A percentile compares a stretch with the other conserved stretches of the same genome.
Evolutionary conservation across 495 filamentous ascomycete species (phyloP).

Genomic region (Aspergillus sparsus): DNA sequence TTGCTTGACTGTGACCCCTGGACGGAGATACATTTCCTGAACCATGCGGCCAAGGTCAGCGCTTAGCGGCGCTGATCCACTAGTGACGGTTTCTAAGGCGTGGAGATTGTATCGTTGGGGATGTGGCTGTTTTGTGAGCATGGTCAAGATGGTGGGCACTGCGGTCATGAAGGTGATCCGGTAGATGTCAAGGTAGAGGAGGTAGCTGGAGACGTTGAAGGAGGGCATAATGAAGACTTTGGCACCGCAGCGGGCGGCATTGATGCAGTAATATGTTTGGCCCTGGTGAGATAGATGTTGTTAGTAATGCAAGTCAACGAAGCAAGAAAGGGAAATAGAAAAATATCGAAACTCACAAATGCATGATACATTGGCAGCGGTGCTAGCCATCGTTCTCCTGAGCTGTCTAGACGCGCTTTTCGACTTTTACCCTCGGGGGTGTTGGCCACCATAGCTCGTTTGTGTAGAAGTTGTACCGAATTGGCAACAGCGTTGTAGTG

Average conservation of each 20-base stretch:
- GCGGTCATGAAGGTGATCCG: constrained; percentile 16
- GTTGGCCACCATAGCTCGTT: constrained; percentile 2
- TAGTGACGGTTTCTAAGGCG: constrained; percentile 8
- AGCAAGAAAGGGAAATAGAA: not conserved
- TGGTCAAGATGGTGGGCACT: constrained; percentile 12
- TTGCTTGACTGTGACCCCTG: constrained; percentile 10
- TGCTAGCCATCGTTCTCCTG: constrained; percentile 13
- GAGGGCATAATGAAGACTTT: constrained; percentile 18
- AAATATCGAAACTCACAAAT: constrained; percentile 1
- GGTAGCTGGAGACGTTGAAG: constrained; percentile 6
- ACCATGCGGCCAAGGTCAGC: constrained; percentile 12
- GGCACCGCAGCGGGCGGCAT: constrained; percentile 14
- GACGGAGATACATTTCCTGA: constrained; percentile 13
- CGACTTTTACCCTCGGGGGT: not conserved
- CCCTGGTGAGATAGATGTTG: not conserved
- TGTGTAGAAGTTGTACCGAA: constrained; percentile 9
- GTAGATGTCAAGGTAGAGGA: constrained; percentile 16
- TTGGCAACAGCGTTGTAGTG: constrained; percentile 18
- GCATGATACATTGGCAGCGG: constrained; percentile 14
- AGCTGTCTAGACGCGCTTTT: constrained; percentile 5
- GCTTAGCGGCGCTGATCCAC: constrained; percentile 16
- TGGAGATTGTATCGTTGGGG: constrained; percentile 8
- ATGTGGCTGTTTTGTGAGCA: constrained; percentile 7
- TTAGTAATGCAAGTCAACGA: not conserved
- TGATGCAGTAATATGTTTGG: constrained; percentile 19